These are phyloP conservation scores for Prosopis cineraria DNA, from an alignment of 306 rosid genomes.

Conservation along the genomic window DNA sequence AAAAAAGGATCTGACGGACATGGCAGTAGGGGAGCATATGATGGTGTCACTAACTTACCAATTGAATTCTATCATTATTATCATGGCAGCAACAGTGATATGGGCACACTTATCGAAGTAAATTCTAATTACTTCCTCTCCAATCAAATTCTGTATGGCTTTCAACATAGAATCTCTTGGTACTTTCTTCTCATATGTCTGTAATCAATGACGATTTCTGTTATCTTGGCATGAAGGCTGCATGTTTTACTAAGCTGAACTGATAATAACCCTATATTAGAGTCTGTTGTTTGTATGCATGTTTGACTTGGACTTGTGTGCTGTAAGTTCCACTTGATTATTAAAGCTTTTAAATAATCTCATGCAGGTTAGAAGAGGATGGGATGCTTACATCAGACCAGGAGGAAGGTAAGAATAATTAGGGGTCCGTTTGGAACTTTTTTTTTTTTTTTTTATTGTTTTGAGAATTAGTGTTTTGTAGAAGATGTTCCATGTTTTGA, in stretches of 20 bases:
- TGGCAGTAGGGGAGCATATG: conserved; percentile 53
- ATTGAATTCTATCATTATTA: conserved; percentile 95
- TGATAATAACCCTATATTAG: background rate
- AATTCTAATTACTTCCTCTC: conserved; percentile 20
- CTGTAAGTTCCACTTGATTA: conserved; percentile 16
- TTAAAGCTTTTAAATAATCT: conserved; percentile 30
- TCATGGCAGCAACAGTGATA: conserved; percentile 84
- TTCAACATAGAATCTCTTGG: background rate
- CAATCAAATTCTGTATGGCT: conserved; percentile 11
- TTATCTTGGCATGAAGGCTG: conserved; percentile 3
- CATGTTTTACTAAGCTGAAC: conserved; percentile 12
- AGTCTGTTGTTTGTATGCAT: background rate
- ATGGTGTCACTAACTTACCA: conserved; percentile 71
- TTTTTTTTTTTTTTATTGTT: too few relatives aligned
- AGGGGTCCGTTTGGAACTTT: too few relatives aligned
- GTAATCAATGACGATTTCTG: conserved; percentile 9
- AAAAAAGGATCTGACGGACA: conserved; percentile 49
- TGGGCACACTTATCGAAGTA: conserved; percentile 95
- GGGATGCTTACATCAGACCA: conserved; percentile 91
- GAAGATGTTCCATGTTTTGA: too few relatives aligned
- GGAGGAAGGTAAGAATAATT: conserved; percentile 79
- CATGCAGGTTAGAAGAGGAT: conserved; percentile 90
- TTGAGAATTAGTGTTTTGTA: too few relatives aligned
- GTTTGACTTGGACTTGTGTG: conserved; percentile 10
- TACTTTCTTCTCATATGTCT: background rate